Conservation (phyloP, 495 filamentous ascomycete genomes). For the Penicillium subrubescens region DNA sequence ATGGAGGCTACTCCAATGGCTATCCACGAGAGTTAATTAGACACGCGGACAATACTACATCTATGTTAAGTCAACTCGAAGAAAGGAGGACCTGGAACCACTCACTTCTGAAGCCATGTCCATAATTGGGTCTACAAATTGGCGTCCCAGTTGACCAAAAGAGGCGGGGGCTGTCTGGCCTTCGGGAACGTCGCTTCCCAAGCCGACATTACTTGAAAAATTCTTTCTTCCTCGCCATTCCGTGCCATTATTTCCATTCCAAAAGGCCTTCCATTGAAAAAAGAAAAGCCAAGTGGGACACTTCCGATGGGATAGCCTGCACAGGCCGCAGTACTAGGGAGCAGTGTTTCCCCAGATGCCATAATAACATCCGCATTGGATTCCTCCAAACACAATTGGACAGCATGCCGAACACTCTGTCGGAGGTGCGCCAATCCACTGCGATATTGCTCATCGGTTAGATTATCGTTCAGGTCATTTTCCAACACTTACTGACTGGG, state of each 20-base stretch:
- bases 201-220: not conserved
- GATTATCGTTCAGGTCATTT: not conserved
- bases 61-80: too few species aligned
- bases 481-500: not conserved
- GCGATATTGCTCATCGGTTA: not conserved
- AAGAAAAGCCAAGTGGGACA: not conserved
- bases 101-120: too few species aligned
- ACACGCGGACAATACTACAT: too few species aligned
- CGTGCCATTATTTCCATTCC: not conserved
- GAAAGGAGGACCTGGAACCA: too few species aligned
- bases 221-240: not conserved
- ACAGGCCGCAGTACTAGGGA: not conserved
- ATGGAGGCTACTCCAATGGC: too few species aligned
- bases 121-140: not conserved
- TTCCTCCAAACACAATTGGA: not conserved
- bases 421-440: not conserved
- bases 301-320: not conserved
- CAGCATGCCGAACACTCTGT: not conserved
- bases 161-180: not conserved
- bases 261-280: conserved; percentile 5
- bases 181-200: not conserved
- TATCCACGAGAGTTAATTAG: too few species aligned
- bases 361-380: conserved; percentile 5
- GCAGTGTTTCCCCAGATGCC: not conserved
- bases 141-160: not conserved